Percentiles rank a stretch among this genome's conserved stretches.
Conservation (phyloP, 495 filamentous ascomycete species). For the Neurospora discreta region DNA sequence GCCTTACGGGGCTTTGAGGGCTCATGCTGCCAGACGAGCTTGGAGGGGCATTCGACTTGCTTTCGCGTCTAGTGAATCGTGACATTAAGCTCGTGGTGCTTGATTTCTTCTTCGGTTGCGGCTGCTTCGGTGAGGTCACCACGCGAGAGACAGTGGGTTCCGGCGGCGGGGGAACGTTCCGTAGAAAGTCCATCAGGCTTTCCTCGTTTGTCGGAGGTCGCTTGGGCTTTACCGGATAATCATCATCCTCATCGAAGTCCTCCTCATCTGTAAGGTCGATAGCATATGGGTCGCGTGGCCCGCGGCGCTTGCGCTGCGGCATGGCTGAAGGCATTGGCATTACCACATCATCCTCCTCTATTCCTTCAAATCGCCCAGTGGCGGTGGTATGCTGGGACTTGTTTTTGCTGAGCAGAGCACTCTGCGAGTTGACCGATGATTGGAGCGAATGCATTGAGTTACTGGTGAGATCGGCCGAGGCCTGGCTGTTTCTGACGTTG, state of each 20-base stretch:
- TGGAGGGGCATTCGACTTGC: background rate
- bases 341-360: conserved; percentile 35
- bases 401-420: conserved; percentile 32
- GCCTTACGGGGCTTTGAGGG: conserved; percentile 7
- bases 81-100: conserved; percentile 51
- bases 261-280: conserved; percentile 81
- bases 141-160: conserved; percentile 32
- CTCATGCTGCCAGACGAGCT: conserved; percentile 2
- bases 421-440: conserved; percentile 44
- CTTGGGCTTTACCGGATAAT: conserved; percentile 20
- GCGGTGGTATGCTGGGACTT: conserved; percentile 9
- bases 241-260: conserved; percentile 42
- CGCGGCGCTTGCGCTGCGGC: conserved; percentile 58
- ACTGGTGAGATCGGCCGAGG: conserved; percentile 34
- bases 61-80: conserved; percentile 42
- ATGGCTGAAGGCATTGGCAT: conserved; percentile 11
- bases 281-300: conserved; percentile 81
- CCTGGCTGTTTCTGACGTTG: conserved; percentile 30
- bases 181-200: conserved; percentile 81
- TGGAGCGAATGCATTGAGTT: conserved; percentile 16
- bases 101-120: conserved; percentile 47
- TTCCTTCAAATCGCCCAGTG: conserved; percentile 9
- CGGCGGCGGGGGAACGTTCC: conserved; percentile 65
- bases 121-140: conserved; percentile 15
- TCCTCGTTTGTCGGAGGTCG: conserved; percentile 45